Base-by-base conservation (phyloP, 2,329 filamentous ascomycete species). In the Didymellaceae sp. region DNA sequence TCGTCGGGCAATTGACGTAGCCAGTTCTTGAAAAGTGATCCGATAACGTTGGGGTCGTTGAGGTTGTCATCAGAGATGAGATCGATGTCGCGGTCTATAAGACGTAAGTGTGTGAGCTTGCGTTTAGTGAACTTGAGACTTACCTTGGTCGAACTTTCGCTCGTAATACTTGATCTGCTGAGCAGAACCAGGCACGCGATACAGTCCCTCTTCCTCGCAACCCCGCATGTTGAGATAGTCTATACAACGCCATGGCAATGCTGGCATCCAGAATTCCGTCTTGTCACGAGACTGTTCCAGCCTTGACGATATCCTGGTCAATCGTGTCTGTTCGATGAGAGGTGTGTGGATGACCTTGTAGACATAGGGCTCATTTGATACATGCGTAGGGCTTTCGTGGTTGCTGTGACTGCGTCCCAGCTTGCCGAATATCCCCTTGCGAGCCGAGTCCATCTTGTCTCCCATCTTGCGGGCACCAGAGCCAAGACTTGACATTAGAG, bases 241-340 rank as follows among this genome's bases (percentile, higher is more conserved):
- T 59, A 97, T 97, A 51, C 91, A 95, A 57, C 93, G 83, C 89
- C 93, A 97, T 0, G 93, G 92, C 51, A 97, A 87, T 6, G 91
- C 90, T 10, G 93, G 93, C 92, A 97, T 96, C 93, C 93, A 97
- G 68, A 95, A 97, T 68, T 97, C 93, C 0, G 93, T 97, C 79
- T 97, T 97, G 68, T 97, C 93, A 55, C 87, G 85, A 8, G 92
- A 96, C 54, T 89, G 85, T 67, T 95, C 90, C 33, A 97, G 78
- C 22, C 88, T 85, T 74, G 93, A 95, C 6, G 91, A 95, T 68
- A 97, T 97, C 57, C 93, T 84, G 0, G 93, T 97, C 57, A 86
- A 80, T n/a, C 93, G 86, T 6, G 92, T 92, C 75, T 97, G 93
- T 70, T 96, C 88, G 20, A 96, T 82, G 22, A 97, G 78, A 1